Conservation (phyloP, 768 basidiomycete genomes). For the Dacryopinax spathularia region DNA sequence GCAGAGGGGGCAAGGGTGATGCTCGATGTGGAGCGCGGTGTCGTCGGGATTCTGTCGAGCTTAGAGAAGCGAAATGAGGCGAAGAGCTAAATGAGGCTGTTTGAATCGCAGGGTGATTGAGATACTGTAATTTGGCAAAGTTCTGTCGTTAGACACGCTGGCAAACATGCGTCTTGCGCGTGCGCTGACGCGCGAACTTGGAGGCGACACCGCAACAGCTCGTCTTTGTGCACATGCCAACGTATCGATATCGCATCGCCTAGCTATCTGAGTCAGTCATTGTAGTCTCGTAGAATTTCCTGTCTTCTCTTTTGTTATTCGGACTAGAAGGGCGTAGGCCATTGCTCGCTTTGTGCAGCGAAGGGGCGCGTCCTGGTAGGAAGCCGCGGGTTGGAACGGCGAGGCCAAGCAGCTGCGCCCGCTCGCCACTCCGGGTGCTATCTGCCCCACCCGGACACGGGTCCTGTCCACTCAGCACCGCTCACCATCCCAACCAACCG, state of each 20-base stretch:
- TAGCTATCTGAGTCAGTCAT: background rate
- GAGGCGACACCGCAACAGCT: background rate
- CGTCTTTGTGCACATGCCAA: too few relatives aligned
- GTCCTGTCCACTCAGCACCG: background rate
- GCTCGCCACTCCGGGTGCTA: slow-evolving; percentile 3
- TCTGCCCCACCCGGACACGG: background rate
- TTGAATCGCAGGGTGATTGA: background rate
- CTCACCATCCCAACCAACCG: background rate
- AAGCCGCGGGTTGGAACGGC: background rate
- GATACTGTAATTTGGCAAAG: slow-evolving; percentile 3
- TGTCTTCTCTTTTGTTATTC: background rate
- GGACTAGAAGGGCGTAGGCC: too few relatives aligned
- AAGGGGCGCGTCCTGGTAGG: background rate
- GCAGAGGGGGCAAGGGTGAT: slow-evolving; percentile 36
- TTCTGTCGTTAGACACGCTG: too few relatives aligned
- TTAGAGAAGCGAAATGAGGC: slow-evolving; percentile 17
- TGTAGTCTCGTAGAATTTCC: background rate
- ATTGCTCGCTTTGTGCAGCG: too few relatives aligned
- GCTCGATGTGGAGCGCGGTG: slow-evolving; percentile 46
- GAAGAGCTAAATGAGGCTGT: background rate
- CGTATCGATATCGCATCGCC: background rate
- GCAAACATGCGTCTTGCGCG: slow-evolving; percentile 1
- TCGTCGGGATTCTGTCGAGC: slow-evolving; percentile 36
- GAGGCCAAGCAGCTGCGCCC: background rate
- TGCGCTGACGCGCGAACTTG: background rate